These are phyloP conservation scores for Darksidea phi DNA, from an alignment of 495 filamentous ascomycete genomes.

Conservation along the genomic window DNA sequence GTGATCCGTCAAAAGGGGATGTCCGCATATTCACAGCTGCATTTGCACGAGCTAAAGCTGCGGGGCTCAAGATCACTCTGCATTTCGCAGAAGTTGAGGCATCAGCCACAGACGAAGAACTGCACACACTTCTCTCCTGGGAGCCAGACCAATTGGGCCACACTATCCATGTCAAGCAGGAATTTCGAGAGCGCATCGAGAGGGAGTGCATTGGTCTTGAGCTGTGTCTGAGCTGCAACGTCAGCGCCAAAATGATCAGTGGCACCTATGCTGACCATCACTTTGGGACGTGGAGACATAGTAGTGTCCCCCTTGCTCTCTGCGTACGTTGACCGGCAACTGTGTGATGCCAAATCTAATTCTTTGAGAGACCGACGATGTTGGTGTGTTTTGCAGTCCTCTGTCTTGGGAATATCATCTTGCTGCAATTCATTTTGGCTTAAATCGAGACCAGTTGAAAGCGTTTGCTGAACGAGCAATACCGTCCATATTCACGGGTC, in stretches of 20 bases:
- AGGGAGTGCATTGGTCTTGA: constrained; percentile 62
- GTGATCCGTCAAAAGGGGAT: constrained; percentile 65
- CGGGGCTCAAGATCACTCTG: constrained; percentile 63
- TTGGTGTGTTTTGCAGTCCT: constrained; percentile 76
- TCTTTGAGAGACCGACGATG: constrained; percentile 74
- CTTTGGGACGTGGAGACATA: constrained; percentile 63
- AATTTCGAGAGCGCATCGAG: constrained; percentile 56
- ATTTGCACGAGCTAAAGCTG: constrained; percentile 54
- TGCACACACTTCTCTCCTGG: constrained; percentile 62
- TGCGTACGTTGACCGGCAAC: constrained; percentile 52
- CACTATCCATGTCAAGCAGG: constrained; percentile 68
- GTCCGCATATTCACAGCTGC: constrained; percentile 56
- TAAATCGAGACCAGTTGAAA: no score
- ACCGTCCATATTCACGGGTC: no score
- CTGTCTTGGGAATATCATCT: constrained; percentile 79
- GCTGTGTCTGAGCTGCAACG: constrained; percentile 78
- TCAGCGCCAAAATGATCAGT: constrained; percentile 68
- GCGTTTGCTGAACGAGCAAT: no score
- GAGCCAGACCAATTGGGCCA: constrained; percentile 72
- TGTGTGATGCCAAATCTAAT: constrained; percentile 1
- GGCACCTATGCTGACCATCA: constrained; percentile 70
- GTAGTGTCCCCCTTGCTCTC: constrained; percentile 54
- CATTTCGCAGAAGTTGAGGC: constrained; percentile 72
- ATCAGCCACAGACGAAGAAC: constrained; percentile 56
- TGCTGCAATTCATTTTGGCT: constrained; percentile 65